Percentiles rank a stretch among this genome's conserved stretches.
Conservation (phyloP, 2,329 filamentous ascomycete genomes). For the Cadophora sp. region DNA sequence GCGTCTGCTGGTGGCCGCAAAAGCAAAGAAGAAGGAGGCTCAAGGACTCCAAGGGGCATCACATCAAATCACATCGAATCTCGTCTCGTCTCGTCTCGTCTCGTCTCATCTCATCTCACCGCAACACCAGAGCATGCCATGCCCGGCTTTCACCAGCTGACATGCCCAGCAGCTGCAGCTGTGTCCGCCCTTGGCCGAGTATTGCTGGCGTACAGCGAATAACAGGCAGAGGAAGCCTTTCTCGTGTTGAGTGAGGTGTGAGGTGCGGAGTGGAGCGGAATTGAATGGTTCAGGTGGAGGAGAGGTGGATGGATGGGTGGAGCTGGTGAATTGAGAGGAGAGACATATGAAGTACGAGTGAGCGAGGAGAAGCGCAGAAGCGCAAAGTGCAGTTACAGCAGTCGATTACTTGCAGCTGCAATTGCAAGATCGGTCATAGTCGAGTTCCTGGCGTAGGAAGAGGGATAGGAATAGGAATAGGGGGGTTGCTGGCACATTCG, state of each 20-base stretch:
- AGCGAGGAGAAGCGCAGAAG: background rate
- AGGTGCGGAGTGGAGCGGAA: background rate
- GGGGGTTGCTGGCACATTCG: background rate
- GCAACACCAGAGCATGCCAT: conserved; percentile 7
- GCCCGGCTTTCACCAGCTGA: conserved; percentile 10
- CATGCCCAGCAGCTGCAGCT: conserved; percentile 12
- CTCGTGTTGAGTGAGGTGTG: conserved; percentile 24
- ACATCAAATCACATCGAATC: background rate
- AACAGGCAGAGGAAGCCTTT: background rate
- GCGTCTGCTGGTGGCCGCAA: conserved; percentile 20
- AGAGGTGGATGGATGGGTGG: background rate
- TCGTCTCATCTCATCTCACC: conserved; percentile 23
- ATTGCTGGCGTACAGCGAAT: background rate
- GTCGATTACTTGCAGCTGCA: background rate
- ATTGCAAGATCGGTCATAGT: conserved; percentile 13
- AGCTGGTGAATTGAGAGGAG: conserved; percentile 4
- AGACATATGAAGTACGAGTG: background rate
- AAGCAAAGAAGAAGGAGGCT: conserved; percentile 35
- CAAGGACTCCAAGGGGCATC: conserved; percentile 15
- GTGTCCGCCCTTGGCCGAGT: conserved; percentile 4
- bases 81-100: background rate
- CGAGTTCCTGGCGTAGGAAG: background rate
- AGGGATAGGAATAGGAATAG: background rate
- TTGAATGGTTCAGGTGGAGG: background rate
- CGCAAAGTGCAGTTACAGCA: background rate